Evolutionary conservation across 2,329 filamentous ascomycete genomes (phyloP).

Genomic region (Talaromyces marneffei): DNA sequence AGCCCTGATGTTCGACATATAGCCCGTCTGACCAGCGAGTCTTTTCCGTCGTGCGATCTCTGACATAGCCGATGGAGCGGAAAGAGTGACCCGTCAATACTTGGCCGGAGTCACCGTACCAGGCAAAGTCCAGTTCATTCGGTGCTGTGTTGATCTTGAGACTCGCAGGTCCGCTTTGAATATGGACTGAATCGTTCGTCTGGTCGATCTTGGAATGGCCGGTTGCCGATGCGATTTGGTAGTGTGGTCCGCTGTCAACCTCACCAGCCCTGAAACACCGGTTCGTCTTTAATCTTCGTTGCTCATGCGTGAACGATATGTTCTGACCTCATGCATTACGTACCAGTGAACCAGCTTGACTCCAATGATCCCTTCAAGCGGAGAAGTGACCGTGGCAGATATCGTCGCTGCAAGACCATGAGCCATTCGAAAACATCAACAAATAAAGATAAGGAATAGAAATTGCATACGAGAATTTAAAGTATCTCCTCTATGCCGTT

Average conservation of each 20-base stretch:
- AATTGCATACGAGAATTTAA: slow-evolving; percentile 30
- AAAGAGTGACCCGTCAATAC: slow-evolving; percentile 35
- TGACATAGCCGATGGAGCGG: slow-evolving; percentile 37
- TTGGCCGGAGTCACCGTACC: slow-evolving; percentile 18
- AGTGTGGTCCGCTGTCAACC: slow-evolving; percentile 33
- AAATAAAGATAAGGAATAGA: background rate
- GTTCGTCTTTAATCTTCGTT: background rate
- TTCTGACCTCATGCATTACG: background rate
- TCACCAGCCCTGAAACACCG: slow-evolving; percentile 27
- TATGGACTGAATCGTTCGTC: slow-evolving; percentile 24
- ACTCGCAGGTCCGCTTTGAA: slow-evolving; percentile 29
- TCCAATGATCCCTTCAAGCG: slow-evolving; percentile 34
- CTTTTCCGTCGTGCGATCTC: slow-evolving; percentile 29
- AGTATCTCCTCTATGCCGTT: slow-evolving; percentile 36
- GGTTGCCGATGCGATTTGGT: slow-evolving; percentile 24
- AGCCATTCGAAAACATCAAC: background rate
- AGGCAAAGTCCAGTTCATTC: slow-evolving; percentile 32
- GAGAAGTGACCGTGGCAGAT: slow-evolving; percentile 30
- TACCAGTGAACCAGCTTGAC: slow-evolving; percentile 37
- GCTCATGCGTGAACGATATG: background rate
- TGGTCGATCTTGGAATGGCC: slow-evolving; percentile 27
- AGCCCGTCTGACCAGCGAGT: slow-evolving; percentile 31
- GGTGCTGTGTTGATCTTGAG: slow-evolving; percentile 29
- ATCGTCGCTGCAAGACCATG: slow-evolving; percentile 26
- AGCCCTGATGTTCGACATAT: slow-evolving; percentile 34